Base-by-base conservation (phyloP, 495 filamentous ascomycete species). In the Entonaema liquescens region DNA sequence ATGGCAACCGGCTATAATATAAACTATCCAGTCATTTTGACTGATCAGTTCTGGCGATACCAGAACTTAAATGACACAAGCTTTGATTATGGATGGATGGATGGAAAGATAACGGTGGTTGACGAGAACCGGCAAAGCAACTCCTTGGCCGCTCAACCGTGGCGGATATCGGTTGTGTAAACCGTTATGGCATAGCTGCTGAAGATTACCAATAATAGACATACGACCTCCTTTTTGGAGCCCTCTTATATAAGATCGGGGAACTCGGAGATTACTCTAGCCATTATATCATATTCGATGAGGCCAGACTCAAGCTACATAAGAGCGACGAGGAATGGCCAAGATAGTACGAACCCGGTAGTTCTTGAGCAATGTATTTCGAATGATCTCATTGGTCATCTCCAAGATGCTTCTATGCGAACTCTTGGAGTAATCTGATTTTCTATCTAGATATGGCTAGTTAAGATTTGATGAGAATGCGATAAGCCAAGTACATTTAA, bases 21-120 rank as follows among this genome's bases (percentile, higher is more conserved):
- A 47, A 53, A 58, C 58, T 54, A 25, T 17, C 53, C 53, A 52
- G 47, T 53, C 19, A 29, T 21, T 25, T 58, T 56, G 7, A 49
- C 12, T 40, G 28, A 36, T 29, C 15, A 11, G 31, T 19, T 26
- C 9, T 15, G 15, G 28, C 29, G 26, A 64, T 57, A 23, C 54
- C 69, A 64, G 69, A 59, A 72, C 69, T 72, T 72, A 44, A 19
- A 56, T 36, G 36, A 35, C 21, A 36, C 21, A 21, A 15, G 9
- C 12, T 1, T 42, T 47, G 44, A 36, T 33, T 62, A 58, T 60
- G 42, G 65, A 62, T 44, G 6, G 9, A 47, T 25, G 5, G 3
- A 28, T 21, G 15, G 40, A 5, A 12, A 47, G 12, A 28, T 29
- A 13, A 49, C 15, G 35, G 15, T 31, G 5, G 1, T 42, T 36